phyloP scores from a whole-genome alignment of 352 stramenopile genomes.

The Phytophthora macrochlamydospora region DNA sequence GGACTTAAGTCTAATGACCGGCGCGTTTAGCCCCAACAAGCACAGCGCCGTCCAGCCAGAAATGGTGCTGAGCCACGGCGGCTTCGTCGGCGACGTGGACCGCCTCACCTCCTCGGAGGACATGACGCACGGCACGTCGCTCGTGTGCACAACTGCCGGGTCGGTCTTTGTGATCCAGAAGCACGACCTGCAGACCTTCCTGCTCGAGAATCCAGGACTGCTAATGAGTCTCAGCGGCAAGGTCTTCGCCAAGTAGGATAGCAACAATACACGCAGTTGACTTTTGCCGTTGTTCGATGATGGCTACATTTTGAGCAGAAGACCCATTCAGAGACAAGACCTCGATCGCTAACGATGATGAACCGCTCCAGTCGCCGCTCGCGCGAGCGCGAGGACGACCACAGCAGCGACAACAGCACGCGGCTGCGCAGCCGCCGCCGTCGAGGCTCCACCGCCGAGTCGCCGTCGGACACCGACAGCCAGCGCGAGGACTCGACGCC shows the following conservation, averaged over 20 bases:
- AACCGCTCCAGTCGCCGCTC: slow-evolving; percentile 59
- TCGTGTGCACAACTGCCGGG: slow-evolving; percentile 57
- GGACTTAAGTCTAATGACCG: slow-evolving; percentile 50
- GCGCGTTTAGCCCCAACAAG: slow-evolving; percentile 20
- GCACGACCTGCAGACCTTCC: slow-evolving; percentile 70
- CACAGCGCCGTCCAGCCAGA: slow-evolving; percentile 34
- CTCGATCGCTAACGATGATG: slow-evolving; percentile 24
- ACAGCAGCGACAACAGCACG: slow-evolving; percentile 34
- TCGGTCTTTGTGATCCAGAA: slow-evolving; percentile 71
- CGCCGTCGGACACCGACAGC: slow-evolving; percentile 63
- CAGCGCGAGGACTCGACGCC: slow-evolving; percentile 8
- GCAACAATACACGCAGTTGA: slow-evolving; percentile 9
- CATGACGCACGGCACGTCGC: slow-evolving; percentile 57
- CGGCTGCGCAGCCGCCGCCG: slow-evolving; percentile 45
- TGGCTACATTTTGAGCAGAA: neutral
- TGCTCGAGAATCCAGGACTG: slow-evolving; percentile 77
- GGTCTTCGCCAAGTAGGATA: slow-evolving; percentile 47
- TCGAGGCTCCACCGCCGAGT: slow-evolving; percentile 34
- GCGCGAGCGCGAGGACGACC: slow-evolving; percentile 26
- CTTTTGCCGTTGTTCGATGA: neutral
- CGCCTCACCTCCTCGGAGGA: slow-evolving; percentile 63
- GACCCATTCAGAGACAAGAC: neutral
- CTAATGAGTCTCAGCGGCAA: slow-evolving; percentile 74
- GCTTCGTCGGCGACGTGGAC: slow-evolving; percentile 76
- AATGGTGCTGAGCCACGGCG: slow-evolving; percentile 52